Base-by-base conservation (phyloP, 1,139 yeast genomes). In the Taphrina confusa region DNA sequence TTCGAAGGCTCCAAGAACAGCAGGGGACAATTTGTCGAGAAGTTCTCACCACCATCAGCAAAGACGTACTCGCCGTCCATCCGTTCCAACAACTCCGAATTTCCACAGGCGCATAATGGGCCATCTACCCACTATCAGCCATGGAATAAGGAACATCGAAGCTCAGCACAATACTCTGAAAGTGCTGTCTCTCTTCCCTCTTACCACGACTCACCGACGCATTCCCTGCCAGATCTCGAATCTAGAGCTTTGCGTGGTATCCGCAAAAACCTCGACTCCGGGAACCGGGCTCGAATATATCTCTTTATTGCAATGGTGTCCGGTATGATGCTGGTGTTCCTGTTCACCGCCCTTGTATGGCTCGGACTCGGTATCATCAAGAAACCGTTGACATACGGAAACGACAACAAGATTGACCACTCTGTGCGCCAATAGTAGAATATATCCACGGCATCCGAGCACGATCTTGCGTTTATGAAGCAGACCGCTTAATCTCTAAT, bases 281-380 rank as follows among this genome's bases (percentile, higher is more conserved):
- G 52, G 11, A 31, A 47, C 18, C 39, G 52, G 22, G 52, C 52
- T 6, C 52, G 52, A 20, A 11, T 47, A 1, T 47, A 47, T 33
- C 52, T 47, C 6, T 47, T 47, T 42, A 33, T 47, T 8, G 42
- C 40, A 27, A 47, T 47, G 52, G n/a, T 23, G 23, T 20, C 40
- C 20, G 39, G 52, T n/a, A 47, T 47, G 52, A 16, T 47, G 31
- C 52, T 47, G 30, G 4, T 47, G 11, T 47, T 47, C 30, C 42
- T 47, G 31, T 25, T 47, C 42, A 34, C 42, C 12, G 52, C 52
- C 28, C 52, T 47, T 31, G 22, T 47, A 14, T 47, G 52, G 52
- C 30, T 47, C 30, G 34, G 34, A 5, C 30, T 47, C 20, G 52
- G 42, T 4, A 20, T 47, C 28, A 47, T 47, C 42, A 47, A 47